Evolutionary conservation across 495 filamentous ascomycete genomes (phyloP).

Genomic region (Aspergillus steynii): DNA sequence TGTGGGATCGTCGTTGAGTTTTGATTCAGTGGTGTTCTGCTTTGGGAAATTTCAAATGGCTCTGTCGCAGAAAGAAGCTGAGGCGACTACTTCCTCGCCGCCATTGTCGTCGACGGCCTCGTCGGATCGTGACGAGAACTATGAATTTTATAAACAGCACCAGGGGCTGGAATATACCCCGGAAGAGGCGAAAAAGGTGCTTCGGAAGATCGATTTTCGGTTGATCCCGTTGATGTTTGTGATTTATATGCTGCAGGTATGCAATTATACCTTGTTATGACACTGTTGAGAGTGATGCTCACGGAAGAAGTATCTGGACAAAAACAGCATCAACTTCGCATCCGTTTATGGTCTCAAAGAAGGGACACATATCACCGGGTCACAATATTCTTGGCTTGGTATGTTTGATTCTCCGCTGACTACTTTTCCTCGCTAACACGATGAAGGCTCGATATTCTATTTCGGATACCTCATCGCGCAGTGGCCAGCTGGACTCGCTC

Average conservation of each 20-base stretch:
- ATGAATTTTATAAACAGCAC: slow-evolving; percentile 25
- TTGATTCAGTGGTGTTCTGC: neutral
- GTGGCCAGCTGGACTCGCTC: slow-evolving; percentile 50
- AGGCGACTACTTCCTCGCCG: slow-evolving; percentile 14
- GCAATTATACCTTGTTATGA: neutral
- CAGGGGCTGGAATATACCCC: slow-evolving; percentile 38
- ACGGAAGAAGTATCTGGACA: slow-evolving; percentile 50
- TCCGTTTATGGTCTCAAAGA: slow-evolving; percentile 57
- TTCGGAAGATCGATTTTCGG: slow-evolving; percentile 55
- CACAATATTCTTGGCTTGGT: slow-evolving; percentile 60
- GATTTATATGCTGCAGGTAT: slow-evolving; percentile 49
- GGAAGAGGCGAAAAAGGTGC: slow-evolving; percentile 47
- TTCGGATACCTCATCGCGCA: slow-evolving; percentile 55
- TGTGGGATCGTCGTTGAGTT: neutral
- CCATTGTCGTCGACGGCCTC: slow-evolving; percentile 10
- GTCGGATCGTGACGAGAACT: slow-evolving; percentile 26
- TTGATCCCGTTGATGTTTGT: slow-evolving; percentile 57
- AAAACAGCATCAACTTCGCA: slow-evolving; percentile 60
- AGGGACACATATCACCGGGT: slow-evolving; percentile 51
- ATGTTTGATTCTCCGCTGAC: neutral
- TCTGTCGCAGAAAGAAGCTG: slow-evolving; percentile 16
- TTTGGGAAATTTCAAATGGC: neutral
- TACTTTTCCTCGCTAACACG: neutral
- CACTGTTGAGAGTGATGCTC: neutral
- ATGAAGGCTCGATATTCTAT: slow-evolving; percentile 53